phyloP scores from a whole-genome alignment of 495 filamentous ascomycete genomes.

The Pyrenula aspistea region DNA sequence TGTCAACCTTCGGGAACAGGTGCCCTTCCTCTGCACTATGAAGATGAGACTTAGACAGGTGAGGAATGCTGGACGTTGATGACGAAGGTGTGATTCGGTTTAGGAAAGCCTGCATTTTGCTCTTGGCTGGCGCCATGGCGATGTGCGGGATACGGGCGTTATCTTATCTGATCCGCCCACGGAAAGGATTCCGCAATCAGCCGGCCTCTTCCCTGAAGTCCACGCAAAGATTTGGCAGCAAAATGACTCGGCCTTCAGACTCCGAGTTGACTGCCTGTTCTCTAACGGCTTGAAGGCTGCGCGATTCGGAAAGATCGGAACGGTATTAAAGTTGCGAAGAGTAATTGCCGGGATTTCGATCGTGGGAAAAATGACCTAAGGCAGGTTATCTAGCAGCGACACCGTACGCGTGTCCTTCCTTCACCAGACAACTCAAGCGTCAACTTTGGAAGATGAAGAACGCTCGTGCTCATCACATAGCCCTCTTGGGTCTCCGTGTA shows the following conservation, averaged over 20 bases:
- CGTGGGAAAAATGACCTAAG: no score
- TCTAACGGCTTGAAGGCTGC: not conserved
- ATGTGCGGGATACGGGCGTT: not conserved
- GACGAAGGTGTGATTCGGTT: not conserved
- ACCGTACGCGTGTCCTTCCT: no score
- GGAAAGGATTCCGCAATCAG: not conserved
- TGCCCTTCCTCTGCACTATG: not conserved
- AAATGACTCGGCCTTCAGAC: not conserved
- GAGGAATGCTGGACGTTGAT: not conserved
- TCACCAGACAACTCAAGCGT: no score
- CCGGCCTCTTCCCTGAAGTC: not conserved
- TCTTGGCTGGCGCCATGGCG: not conserved
- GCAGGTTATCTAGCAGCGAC: no score
- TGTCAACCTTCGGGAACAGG: slow-evolving; percentile 30
- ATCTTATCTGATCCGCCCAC: not conserved
- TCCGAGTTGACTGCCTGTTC: not conserved
- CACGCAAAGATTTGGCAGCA: not conserved
- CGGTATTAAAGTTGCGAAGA: no score
- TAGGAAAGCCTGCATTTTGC: not conserved
- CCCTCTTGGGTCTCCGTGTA: no score
- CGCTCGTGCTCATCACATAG: no score
- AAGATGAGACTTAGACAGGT: not conserved
- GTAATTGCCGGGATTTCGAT: no score
- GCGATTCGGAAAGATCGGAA: not conserved
- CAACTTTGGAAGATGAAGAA: no score